Evolutionary conservation across 768 basidiomycete genomes (phyloP).

Genomic region (Vararia minispora): DNA sequence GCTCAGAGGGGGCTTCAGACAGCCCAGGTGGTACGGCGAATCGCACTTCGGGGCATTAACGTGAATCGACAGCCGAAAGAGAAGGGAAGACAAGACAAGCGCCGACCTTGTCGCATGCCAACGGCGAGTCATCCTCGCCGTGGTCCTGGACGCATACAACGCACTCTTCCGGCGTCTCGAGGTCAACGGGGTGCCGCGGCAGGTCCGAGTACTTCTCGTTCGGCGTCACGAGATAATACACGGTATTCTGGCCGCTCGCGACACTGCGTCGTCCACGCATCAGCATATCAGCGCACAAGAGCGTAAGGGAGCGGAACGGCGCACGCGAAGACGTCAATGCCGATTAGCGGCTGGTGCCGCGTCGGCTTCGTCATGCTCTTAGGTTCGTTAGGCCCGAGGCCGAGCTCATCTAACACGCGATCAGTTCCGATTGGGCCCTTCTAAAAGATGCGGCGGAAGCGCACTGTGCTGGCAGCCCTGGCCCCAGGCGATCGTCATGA

Average conservation of each 20-base stretch:
- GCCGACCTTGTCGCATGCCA: conserved; percentile 86
- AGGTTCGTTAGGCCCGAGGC: conserved; percentile 65
- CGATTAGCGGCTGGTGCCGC: conserved; percentile 55
- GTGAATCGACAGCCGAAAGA: conserved; percentile 3
- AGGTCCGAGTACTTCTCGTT: conserved; percentile 66
- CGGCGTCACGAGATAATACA: conserved; percentile 70
- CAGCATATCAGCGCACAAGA: neutral
- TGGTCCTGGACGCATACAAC: conserved; percentile 59
- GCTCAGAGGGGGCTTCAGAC: conserved; percentile 66
- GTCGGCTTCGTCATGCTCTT: conserved; percentile 85
- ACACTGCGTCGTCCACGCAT: conserved; percentile 35
- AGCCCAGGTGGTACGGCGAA: conserved; percentile 73
- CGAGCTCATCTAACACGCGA: conserved; percentile 54
- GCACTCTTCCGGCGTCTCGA: conserved; percentile 58
- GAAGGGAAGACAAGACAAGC: conserved; percentile 1
- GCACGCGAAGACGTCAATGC: conserved; percentile 70
- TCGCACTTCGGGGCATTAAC: conserved; percentile 56
- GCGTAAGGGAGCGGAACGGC: conserved; percentile 15
- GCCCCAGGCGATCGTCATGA: conserved; percentile 81
- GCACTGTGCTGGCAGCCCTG: conserved; percentile 76
- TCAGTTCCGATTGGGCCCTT: neutral
- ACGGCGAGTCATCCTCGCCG: conserved; percentile 58
- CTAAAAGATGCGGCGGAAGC: conserved; percentile 3
- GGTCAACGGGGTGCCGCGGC: conserved; percentile 67
- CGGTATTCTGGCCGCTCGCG: conserved; percentile 80